Conservation (phyloP, 345 rosid genomes). For the Lepidium sativum region DNA sequence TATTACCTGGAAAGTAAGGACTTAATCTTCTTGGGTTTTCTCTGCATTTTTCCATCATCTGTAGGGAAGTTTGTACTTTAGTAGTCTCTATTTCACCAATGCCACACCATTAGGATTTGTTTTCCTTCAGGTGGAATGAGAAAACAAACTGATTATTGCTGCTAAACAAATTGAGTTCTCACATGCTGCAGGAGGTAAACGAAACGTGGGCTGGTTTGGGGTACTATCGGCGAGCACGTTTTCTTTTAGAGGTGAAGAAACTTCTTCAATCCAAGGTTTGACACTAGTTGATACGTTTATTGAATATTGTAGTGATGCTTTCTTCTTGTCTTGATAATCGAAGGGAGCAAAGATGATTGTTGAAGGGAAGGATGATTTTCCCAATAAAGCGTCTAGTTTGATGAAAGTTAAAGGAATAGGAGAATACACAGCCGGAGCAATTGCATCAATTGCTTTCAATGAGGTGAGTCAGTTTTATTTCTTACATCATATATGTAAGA, state of each 20-base stretch:
- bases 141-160: neutral
- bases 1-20: neutral
- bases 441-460: conserved; percentile 69
- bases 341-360: conserved; percentile 74
- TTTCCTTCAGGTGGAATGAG: neutral
- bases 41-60: neutral
- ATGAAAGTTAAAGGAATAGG: conserved; percentile 65
- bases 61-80: neutral
- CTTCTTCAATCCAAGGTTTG: neutral
- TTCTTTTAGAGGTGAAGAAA: conserved; percentile 64
- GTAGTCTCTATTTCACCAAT: neutral
- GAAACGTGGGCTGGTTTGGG: conserved; percentile 98
- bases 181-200: conserved; percentile 72
- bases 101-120: neutral
- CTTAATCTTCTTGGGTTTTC: neutral
- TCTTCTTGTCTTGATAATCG: neutral
- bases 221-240: conserved; percentile 88
- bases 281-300: neutral
- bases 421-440: conserved; percentile 78
- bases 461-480: conserved; percentile 37
- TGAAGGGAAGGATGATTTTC: conserved; percentile 44
- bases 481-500: neutral
- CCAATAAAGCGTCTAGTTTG: conserved; percentile 38
- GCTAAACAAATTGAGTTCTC: neutral
- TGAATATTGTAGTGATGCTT: neutral